Base-by-base conservation (phyloP, 2,329 filamentous ascomycete species). In the Thelonectria olida region DNA sequence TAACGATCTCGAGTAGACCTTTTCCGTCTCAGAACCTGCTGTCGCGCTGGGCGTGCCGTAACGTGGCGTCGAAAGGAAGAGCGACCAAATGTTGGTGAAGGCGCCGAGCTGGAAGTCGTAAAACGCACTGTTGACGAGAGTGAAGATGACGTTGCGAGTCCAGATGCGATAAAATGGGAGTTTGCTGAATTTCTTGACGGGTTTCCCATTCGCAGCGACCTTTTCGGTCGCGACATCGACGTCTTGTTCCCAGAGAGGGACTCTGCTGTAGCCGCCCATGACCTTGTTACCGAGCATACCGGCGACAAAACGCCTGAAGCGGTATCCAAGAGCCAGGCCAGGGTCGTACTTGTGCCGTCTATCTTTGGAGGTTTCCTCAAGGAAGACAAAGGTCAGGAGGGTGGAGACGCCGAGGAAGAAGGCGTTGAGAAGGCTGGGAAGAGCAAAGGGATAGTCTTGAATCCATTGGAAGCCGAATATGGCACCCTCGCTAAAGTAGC, bases 81-180 rank as follows among this genome's bases (percentile, higher is more conserved):
- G 82, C 12, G 89, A 88, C 79, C 88, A 90, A 55, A 92, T 81
- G 56, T 89, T 86, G 61, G 88, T 87, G 76, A 92, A 92, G 19
- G 89, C 86, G 62, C 86, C 88, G 65, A 82, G 86, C 76, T 92
- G 90, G 70, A 92, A 88, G 64, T 90, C 88, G 67, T 92, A 88
- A 49, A 92, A 85, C 28, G 88, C 88, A 64, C 90, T 88, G 23
- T 84, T 85, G 48, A 91, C 72, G 3, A 93, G 78, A 0, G 82
- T 85, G 55, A 82, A 79, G 60, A 83, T 74, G 42, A 84, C 80
- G 56, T 83, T 82, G 51, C 75, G 76, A 1, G 81, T 84, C 78
- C 81, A 83, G 45, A 83, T 76, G 27, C 76, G 75, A n/a, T 66
- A 68, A 61, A 84, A 81, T 0, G 68, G 79, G 57, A 76, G 76